These are phyloP conservation scores for Globisporangium spinosum DNA, from an alignment of 352 stramenopile genomes.

Conservation along the genomic window DNA sequence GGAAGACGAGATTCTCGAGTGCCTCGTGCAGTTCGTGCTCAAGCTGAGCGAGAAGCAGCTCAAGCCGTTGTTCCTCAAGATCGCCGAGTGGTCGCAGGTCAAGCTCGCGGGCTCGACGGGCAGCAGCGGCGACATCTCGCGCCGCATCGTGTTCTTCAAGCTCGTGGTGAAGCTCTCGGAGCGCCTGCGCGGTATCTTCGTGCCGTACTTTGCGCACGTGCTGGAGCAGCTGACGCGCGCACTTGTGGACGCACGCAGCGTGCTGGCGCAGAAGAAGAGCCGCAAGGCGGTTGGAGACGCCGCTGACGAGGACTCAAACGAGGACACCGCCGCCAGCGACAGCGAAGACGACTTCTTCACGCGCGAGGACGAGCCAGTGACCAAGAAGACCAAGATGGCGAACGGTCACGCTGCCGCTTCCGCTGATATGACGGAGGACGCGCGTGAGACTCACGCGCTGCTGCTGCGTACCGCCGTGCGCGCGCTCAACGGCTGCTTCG, in stretches of 20 bases:
- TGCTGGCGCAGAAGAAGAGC: constrained; percentile 43
- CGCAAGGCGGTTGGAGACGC: constrained; percentile 17
- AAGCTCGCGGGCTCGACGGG: constrained; percentile 16
- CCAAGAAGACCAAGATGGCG: constrained; percentile 58
- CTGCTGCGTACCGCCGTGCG: constrained; percentile 57
- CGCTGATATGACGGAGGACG: constrained; percentile 17
- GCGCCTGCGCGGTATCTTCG: constrained; percentile 82
- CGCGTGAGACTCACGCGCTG: constrained; percentile 36
- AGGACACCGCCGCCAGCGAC: constrained; percentile 32
- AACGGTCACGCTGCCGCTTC: constrained; percentile 17
- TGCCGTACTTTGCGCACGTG: constrained; percentile 84
- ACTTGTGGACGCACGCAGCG: constrained; percentile 46
- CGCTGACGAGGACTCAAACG: constrained; percentile 28
- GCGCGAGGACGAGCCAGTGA: constrained; percentile 28
- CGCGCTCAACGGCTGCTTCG: constrained; percentile 79
- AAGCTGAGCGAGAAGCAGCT: constrained; percentile 89
- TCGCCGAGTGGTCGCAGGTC: constrained; percentile 71
- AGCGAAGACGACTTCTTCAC: constrained; percentile 64
- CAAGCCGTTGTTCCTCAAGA: constrained; percentile 86
- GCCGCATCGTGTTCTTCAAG: constrained; percentile 80
- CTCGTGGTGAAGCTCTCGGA: constrained; percentile 78
- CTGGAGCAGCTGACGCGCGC: constrained; percentile 51
- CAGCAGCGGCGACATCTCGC: constrained; percentile 37
- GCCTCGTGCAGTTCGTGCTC: constrained; percentile 77
- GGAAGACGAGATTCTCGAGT: constrained; percentile 75